Evolutionary conservation across 208 protist genomes (phyloP), one percentile per base, ranked within the genome.

Genomic region (Leishmania tropica): DNA sequence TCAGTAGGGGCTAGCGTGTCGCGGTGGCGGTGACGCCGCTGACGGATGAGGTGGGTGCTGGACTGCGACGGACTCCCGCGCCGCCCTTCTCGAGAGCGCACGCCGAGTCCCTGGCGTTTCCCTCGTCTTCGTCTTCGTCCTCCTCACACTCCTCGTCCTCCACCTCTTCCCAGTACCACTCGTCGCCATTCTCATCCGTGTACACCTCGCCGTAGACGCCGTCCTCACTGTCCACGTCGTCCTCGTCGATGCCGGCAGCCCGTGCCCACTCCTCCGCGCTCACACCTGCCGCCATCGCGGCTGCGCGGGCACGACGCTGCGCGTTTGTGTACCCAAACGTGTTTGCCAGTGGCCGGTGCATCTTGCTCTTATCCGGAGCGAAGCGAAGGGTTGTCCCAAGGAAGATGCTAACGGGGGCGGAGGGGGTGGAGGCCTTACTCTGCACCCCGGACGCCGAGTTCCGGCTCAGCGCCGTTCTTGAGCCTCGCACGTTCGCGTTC

Each of bases 91-190:
- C 19, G 21, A 73, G 42, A 31, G 35, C 24, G 47, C 28, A 17
- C 72, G 21, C 72, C 2, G 48, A 11, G 4, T 76, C 48, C 0
- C 17, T 19, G 72, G 28, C 67, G 56, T 79, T 67, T 56, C 79
- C 82, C 53, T 81, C 70, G 3, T 85, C 79, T 42, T 76, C 79
- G 19, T 60, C 81, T 45, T 58, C 75, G 6, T 80, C 78, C 72
- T 87, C 81, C 47, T 79, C 83, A 17, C 72, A 54, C 62, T 86
- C 80, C 19, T 79, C 87, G 10, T 84, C 85, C 35, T 88, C 85
- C 19, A 83, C 81, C 79, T 90, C 85, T 40, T 83, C 81, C 78
- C 81, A 84, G 68, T 90, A 82, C 81, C 84, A 85, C 77, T 90
- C 82, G 47, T 85, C 76, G 35, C 84, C 81, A 24, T 86, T 77